Evolutionary conservation across 1,284 basidiomycete species (phyloP).

Genomic region (Marasmius fiardii): DNA sequence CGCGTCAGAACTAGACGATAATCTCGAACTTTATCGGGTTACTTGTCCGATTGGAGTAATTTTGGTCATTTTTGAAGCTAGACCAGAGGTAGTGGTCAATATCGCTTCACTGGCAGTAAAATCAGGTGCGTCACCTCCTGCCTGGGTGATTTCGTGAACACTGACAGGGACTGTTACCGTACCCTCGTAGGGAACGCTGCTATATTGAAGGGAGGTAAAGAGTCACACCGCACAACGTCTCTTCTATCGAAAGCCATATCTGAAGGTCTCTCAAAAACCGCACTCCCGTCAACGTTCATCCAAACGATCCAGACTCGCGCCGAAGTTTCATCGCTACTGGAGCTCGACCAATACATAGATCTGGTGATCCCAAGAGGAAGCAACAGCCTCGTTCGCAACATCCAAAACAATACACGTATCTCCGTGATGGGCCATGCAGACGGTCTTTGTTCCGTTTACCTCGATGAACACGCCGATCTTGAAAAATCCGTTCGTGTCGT

Average conservation of each 20-base stretch:
- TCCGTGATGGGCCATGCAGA: conserved; percentile 99
- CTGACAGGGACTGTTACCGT: conserved; percentile 8
- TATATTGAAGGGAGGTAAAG: conserved; percentile 96
- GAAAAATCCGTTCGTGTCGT: conserved; percentile 81
- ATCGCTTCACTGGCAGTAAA: conserved; percentile 97
- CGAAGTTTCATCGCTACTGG: conserved; percentile 85
- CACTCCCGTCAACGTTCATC: conserved; percentile 79
- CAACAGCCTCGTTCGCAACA: conserved; percentile 84
- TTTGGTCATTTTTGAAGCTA: conserved; percentile 95
- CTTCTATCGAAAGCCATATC: conserved; percentile 81
- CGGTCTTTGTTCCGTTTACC: conserved; percentile 86
- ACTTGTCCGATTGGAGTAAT: conserved; percentile 97
- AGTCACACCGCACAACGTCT: conserved; percentile 77
- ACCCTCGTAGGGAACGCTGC: conserved; percentile 77
- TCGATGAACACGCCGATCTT: conserved; percentile 80
- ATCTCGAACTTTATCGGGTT: conserved; percentile 87
- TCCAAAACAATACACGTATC: conserved; percentile 89
- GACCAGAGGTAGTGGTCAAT: conserved; percentile 98
- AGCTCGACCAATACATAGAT: conserved; percentile 91
- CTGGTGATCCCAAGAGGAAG: conserved; percentile 96
- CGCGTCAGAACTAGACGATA: conserved; percentile 84
- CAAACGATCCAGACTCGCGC: conserved; percentile 93
- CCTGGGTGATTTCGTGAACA: conserved; percentile 3
- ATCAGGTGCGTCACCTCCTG: conserved; percentile 68
- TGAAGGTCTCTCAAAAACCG: conserved; percentile 68